Evolutionary conservation across 2,329 filamentous ascomycete species (phyloP), one percentile per base, ranked within the genome.

Genomic region (Colletotrichum lindemuthianum): DNA sequence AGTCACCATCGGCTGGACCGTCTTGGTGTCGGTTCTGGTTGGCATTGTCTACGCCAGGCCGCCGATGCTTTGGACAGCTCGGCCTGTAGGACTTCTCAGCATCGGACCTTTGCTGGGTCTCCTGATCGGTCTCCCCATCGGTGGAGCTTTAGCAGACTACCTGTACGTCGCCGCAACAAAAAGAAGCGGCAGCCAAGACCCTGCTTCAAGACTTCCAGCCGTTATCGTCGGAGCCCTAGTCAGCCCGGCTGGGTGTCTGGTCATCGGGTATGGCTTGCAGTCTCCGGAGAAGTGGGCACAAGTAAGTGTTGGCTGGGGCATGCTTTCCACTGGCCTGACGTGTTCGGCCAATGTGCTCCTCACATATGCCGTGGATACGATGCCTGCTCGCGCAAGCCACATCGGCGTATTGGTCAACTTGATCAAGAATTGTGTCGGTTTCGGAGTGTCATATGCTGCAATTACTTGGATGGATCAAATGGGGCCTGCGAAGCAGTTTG

Each of bases 371-470:
- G 67, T 70, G 11, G 69, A 70, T 50, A 67, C 57, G 8, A 59
- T 66, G 44, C 60, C 64, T 8, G 12, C 45, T 11, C 50, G 60
- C 12, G 67, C 68, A 13, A 63, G 59, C 4, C 55, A 70, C 34
- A 66, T 70, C 50, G 68, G 67, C 6, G 58, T 65, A 8, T n/a
- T 69, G 15, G 66, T 70, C 36, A 69, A 69, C 40, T 51, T 70
- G 48, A 65, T 65, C 10, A 70, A 70, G 54, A 70, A 70, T 36
- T 52, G 32, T 11, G 37, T 70, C 16, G 66, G 44, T 1, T 69
- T 69, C 49, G 67, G 61, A 3, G 66, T 68, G 10, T 69, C 65
- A 10, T 66, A 66, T 49, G 61, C 48, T 3, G 64, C 67, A 2
- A 63, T 69, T 32, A 53, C 43, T 36, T 69, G 68, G 68, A 61